Evolutionary conservation across 2,329 filamentous ascomycete genomes (phyloP).

Genomic region (Nothophoma quercina): DNA sequence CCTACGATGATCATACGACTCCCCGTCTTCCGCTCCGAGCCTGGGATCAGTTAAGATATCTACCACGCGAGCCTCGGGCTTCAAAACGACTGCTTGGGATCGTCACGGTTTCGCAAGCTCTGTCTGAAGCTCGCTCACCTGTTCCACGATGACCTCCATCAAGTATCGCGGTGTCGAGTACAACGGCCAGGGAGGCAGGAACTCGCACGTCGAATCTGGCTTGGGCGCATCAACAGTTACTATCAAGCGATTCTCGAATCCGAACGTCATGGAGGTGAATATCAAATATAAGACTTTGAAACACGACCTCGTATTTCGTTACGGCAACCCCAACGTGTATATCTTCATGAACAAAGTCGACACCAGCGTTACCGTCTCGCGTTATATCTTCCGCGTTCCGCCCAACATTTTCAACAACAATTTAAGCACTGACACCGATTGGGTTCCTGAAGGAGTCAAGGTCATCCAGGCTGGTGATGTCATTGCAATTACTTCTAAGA

Average conservation of each 20-base stretch:
- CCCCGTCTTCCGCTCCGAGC: no score
- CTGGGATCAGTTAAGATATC: no score
- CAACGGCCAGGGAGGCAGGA: constrained; percentile 47
- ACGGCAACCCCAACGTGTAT: constrained; percentile 64
- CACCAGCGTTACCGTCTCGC: constrained; percentile 49
- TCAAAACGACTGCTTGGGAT: no score
- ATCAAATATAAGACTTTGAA: constrained; percentile 64
- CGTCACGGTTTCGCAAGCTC: no score
- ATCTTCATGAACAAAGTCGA: constrained; percentile 56
- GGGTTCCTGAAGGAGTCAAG: constrained; percentile 24
- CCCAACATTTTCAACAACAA: constrained; percentile 38
- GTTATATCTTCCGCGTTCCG: constrained; percentile 47
- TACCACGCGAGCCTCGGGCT: no score
- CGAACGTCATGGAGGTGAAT: constrained; percentile 62
- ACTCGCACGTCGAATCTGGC: constrained; percentile 64
- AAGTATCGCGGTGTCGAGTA: constrained; percentile 65
- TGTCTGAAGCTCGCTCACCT: no score
- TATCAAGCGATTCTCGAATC: constrained; percentile 40
- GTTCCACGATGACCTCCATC: constrained; percentile 70
- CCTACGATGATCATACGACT: no score
- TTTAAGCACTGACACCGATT: constrained; percentile 47
- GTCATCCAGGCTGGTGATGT: constrained; percentile 33
- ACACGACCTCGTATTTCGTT: constrained; percentile 67
- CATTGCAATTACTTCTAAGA: constrained; percentile 19
- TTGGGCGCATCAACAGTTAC: constrained; percentile 64